A percentile compares a stretch with the other conserved stretches of the same genome.
These are phyloP conservation scores for Farysia itapuensis DNA, from an alignment of 1,284 basidiomycete species.

Conservation along the genomic window DNA sequence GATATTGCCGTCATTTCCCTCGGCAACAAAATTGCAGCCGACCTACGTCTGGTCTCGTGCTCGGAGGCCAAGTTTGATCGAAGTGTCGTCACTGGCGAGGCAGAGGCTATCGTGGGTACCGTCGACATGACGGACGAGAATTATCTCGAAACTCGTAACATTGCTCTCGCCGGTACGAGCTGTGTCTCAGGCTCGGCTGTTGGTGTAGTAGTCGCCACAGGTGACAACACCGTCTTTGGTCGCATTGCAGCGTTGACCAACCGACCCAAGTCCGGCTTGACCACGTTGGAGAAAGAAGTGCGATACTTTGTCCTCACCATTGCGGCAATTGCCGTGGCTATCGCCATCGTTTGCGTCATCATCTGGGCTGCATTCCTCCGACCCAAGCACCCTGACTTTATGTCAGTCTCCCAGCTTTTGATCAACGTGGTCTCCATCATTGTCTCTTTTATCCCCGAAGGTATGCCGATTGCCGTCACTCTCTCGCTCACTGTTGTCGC, in stretches of 20 bases:
- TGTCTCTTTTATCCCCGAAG: conserved; percentile 71
- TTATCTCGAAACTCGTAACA: conserved; percentile 64
- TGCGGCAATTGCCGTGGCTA: conserved; percentile 64
- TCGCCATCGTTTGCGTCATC: conserved; percentile 64
- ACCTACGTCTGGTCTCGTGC: conserved; percentile 62
- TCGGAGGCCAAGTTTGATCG: conserved; percentile 68
- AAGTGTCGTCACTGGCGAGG: conserved; percentile 69
- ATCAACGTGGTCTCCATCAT: conserved; percentile 67
- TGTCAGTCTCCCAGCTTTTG: conserved; percentile 67
- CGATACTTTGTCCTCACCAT: conserved; percentile 63
- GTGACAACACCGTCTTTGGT: conserved; percentile 67
- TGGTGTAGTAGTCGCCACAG: conserved; percentile 67
- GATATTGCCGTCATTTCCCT: conserved; percentile 66
- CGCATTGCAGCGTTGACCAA: conserved; percentile 43
- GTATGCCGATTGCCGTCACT: conserved; percentile 72
- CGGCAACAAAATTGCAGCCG: conserved; percentile 63
- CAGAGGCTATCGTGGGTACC: conserved; percentile 66
- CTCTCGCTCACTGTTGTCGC: conserved; percentile 72
- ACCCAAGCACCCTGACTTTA: conserved; percentile 65
- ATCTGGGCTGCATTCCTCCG: conserved; percentile 65
- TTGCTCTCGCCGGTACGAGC: conserved; percentile 70
- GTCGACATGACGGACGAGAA: conserved; percentile 66
- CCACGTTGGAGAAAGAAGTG: conserved; percentile 64
- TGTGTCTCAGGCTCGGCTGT: conserved; percentile 67
- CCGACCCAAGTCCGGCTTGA: conserved; percentile 63